Evolutionary conservation across 345 rosid genomes (phyloP).

Genomic region (Syzygium grande): DNA sequence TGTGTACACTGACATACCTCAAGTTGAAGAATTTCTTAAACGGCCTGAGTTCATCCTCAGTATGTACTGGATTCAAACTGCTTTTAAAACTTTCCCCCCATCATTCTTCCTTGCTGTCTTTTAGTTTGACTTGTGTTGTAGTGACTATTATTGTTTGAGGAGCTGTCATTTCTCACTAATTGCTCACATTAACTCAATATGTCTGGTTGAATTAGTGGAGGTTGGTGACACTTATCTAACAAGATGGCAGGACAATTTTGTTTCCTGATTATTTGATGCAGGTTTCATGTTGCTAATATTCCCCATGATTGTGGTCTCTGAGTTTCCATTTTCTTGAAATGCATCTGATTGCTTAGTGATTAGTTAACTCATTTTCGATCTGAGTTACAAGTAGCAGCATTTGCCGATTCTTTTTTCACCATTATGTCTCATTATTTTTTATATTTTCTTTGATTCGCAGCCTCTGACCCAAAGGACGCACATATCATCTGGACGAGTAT

Average conservation of each 20-base stretch:
- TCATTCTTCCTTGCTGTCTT: not conserved
- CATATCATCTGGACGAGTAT: slow-evolving; percentile 87
- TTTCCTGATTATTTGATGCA: not conserved
- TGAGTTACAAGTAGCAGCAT: not conserved
- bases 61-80: slow-evolving; percentile 22
- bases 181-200: not conserved
- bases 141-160: not conserved
- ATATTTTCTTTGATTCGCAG: slow-evolving; percentile 24
- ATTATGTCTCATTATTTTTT: not conserved
- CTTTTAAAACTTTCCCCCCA: not conserved
- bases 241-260: not conserved
- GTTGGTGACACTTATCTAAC: not conserved
- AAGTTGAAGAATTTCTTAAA: slow-evolving; percentile 70
- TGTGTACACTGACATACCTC: slow-evolving; percentile 90
- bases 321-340: not conserved
- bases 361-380: not conserved
- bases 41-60: slow-evolving; percentile 79
- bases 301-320: not conserved
- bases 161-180: not conserved
- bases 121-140: not conserved
- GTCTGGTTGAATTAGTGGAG: not conserved
- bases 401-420: not conserved
- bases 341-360: not conserved
- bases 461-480: slow-evolving; percentile 70
- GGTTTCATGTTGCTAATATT: not conserved